Evolutionary conservation across 2,329 filamentous ascomycete genomes (phyloP), one percentile per base, ranked within the genome.

Genomic region (Trematosphaeria pertusa): DNA sequence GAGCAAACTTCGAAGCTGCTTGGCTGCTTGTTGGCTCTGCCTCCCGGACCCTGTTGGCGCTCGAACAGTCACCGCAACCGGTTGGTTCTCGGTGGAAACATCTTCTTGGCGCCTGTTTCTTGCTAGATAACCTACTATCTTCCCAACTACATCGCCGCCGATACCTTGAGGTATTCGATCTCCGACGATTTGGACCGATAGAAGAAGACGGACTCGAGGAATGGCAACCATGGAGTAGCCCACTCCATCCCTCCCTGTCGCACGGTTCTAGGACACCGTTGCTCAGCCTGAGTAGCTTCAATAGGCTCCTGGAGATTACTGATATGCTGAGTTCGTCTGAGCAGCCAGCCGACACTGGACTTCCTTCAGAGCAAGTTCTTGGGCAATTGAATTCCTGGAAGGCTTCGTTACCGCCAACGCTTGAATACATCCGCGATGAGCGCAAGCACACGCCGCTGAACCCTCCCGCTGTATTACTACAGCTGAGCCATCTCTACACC

Each of bases 171-270:
- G 62, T 70, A 8, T 73, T 75, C 11, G 78, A 83, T 40, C 64
- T 82, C 19, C 67, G 74, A n/a, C 66, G 70, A 28, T 63, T 78
- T 21, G 78, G 78, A 8, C 67, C 72, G 2, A 72, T 87, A 2
- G 77, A 82, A 19, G 85, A 88, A 65, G 84, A 88, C 56, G 85
- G 85, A 1, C 72, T 87, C 15, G 87, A 90, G 60, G 87, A 90
- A 71, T 90, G 87, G 87, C 84, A 87, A 54, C 83, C 85, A 1
- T 91, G 87, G 87, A 76, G 78, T 14, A 81, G 84, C 19, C 76
- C 77, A 48, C 58, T 75, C 46, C 68, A 72, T 71, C 73, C 31
- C 26, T 37, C 46, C 22, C 43, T 46, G n/a, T 43, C 46, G 28
- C 49, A 54, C 28, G 50, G 52, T 22, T 54, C 58, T 33, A 56